Percentiles rank a stretch among this genome's conserved stretches.
Evolutionary conservation across 2,329 filamentous ascomycete species (phyloP).

Genomic region (Laburnicola sp.): DNA sequence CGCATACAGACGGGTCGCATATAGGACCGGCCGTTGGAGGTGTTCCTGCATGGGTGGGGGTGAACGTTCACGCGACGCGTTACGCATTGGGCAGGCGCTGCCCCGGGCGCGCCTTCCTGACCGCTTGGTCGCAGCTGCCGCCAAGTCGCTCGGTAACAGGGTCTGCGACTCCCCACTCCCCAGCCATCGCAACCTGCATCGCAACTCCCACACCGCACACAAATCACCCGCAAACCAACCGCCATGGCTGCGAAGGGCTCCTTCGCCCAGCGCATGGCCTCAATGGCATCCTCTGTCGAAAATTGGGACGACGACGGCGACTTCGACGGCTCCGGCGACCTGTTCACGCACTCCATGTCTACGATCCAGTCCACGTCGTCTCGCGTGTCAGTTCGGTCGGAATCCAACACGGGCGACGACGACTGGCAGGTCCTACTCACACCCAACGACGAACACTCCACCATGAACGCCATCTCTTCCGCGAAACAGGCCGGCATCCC

Average conservation of each 20-base stretch:
- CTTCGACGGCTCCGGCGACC: conserved; percentile 62
- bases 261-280: conserved; percentile 46
- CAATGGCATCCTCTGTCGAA: conserved; percentile 68
- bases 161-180: conserved; percentile 16
- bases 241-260: conserved; percentile 40
- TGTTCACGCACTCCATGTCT: conserved; percentile 71
- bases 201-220: conserved; percentile 15
- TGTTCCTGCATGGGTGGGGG: background rate
- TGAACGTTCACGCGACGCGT: background rate
- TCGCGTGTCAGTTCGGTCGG: conserved; percentile 80
- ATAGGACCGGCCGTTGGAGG: background rate
- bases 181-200: conserved; percentile 19
- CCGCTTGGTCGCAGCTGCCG: background rate
- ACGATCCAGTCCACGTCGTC: conserved; percentile 77
- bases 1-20: background rate
- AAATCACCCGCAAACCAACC: conserved; percentile 24
- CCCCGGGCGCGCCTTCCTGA: background rate
- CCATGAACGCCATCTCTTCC: conserved; percentile 80
- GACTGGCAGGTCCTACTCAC: conserved; percentile 86
- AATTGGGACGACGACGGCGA: conserved; percentile 63
- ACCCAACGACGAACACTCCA: conserved; percentile 82
- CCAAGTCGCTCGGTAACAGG: conserved; percentile 5
- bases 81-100: background rate
- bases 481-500: conserved; percentile 90
- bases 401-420: conserved; percentile 75